Evolutionary conservation across 1,139 yeast species (phyloP).

Genomic region (Spathaspora sp.): DNA sequence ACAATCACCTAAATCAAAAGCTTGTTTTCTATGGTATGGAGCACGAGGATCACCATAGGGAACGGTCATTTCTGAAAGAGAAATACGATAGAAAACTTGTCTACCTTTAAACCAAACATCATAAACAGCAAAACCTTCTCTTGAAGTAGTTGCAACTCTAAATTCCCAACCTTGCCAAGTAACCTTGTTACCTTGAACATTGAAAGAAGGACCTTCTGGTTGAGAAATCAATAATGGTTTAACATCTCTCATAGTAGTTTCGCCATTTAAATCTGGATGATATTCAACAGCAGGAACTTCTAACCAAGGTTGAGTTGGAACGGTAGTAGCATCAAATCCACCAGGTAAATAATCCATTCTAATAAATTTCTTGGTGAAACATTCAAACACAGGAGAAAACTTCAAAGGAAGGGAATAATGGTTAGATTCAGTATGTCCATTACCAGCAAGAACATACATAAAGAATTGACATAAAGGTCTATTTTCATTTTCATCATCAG

Average conservation of each 20-base stretch:
- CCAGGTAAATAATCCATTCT: conserved; percentile 80
- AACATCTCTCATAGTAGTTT: conserved; percentile 51
- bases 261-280: conserved; percentile 73
- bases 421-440: conserved; percentile 75
- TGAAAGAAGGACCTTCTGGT: conserved; percentile 85
- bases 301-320: conserved; percentile 63
- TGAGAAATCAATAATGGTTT: conserved; percentile 77
- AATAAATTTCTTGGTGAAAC: conserved; percentile 60
- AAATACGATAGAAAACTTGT: conserved; percentile 73
- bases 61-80: conserved; percentile 87
- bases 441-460: conserved; percentile 71
- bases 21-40: conserved; percentile 89
- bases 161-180: conserved; percentile 92
- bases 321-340: conserved; percentile 62
- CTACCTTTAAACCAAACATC: conserved; percentile 82
- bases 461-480: conserved; percentile 72
- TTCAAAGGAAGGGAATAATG: conserved; percentile 83
- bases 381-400: conserved; percentile 79
- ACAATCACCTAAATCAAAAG: conserved; percentile 88
- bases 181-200: conserved; percentile 57
- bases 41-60: conserved; percentile 92
- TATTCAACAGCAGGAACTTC: conserved; percentile 64
- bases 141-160: conserved; percentile 68
- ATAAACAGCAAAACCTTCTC: conserved; percentile 84
- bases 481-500: conserved; percentile 59